Base-by-base conservation (phyloP, 768 basidiomycete genomes). In the Sarcodon aspratus region DNA sequence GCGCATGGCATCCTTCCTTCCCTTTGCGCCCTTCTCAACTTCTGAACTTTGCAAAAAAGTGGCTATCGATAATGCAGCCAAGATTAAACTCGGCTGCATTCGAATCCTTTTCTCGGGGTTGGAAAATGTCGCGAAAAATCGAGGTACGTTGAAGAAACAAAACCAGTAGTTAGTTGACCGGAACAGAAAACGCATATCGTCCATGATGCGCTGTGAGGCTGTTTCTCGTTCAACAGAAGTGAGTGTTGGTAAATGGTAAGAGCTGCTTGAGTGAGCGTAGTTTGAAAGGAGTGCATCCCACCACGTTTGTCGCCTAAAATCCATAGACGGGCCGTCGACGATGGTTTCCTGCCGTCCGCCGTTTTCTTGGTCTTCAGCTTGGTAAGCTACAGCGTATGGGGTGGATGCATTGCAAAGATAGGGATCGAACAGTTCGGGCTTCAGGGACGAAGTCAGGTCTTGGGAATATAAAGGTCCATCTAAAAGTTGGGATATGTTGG, bases 291-390 rank as follows among this genome's bases (percentile, higher is more conserved):
- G 69, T 4, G 74, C 77, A 57, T 87, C 87, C 80, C 82, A 89
- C 86, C 86, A 87, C 18, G 77, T 79, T 66, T 82, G 79, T 45
- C 83, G 81, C 13, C 71, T 68, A 61, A 84, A 85, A 44, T 74
- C 70, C 35, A 84, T 64, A 8, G 82, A 82, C 7, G 85, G 85
- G 52, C 79, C 75, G 43, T 66, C 46, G 34, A 54, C 55, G 18
- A 66, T 52, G 10, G 46, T 46, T n/a, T 35, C 35, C 7, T 31
- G 37, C n/a, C 46, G 47, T 18, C 52, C 54, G 17, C 44, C 43
- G 15, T 51, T 44, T 18, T 49, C 48, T n/a, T 32, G 36, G 43
- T 37, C 49, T 33, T 46, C 48, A 11, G 45, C 50, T 9, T 13
- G 40, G 17, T 42, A 27, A 42, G 40, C 7, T 8, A 27, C 17